Conservation (phyloP, 345 rosid species). For the Eucalyptus leucophloia region DNA sequence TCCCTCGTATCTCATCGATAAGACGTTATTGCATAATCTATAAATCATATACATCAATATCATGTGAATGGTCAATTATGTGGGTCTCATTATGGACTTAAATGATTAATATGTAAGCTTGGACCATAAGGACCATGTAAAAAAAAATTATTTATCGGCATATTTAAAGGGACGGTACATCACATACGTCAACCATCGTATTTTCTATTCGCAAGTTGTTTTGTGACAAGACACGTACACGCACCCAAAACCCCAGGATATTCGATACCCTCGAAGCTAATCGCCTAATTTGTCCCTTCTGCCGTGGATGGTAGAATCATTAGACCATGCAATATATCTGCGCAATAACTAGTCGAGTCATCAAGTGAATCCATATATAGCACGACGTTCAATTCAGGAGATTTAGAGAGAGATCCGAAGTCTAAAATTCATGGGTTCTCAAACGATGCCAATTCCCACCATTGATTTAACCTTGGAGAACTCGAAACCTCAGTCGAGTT, state of each 20-base stretch:
- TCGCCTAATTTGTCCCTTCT: background rate
- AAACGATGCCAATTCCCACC: slow-evolving; percentile 1
- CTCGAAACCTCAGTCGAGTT: slow-evolving; percentile 4
- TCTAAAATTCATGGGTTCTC: slow-evolving; percentile 7
- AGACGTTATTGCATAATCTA: background rate
- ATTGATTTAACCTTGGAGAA: slow-evolving; percentile 9
- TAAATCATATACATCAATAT: background rate
- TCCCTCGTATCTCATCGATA: background rate
- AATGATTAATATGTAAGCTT: background rate
- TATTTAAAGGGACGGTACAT: background rate
- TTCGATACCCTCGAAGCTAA: background rate
- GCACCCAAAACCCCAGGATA: background rate
- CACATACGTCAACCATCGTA: background rate
- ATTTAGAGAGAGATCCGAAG: background rate
- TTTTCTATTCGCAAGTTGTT: background rate
- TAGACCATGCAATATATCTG: background rate
- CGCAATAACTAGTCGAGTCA: background rate
- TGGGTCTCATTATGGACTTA: background rate
- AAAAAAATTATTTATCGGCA: too few species aligned
- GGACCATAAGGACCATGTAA: background rate
- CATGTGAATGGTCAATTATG: background rate
- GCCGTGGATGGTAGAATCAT: background rate
- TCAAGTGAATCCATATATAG: background rate
- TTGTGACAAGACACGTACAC: background rate
- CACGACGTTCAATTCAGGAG: background rate